A percentile compares a stretch with the other conserved stretches of the same genome.
Evolutionary conservation across 2,329 filamentous ascomycete species (phyloP).

Genomic region (Fusarium xylarioides): DNA sequence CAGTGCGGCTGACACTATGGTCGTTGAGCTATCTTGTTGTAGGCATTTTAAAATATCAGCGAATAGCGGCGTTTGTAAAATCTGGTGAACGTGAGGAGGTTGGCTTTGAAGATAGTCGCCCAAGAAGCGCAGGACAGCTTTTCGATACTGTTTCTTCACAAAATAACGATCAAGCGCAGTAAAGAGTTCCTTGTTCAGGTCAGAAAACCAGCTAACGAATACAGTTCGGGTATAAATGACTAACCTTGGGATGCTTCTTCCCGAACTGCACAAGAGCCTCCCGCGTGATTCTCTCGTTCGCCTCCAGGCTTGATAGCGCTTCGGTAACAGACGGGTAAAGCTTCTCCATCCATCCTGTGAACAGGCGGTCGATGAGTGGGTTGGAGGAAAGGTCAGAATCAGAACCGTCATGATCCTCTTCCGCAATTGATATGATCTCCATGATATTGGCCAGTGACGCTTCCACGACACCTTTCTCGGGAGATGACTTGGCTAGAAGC

Average conservation of each 20-base stretch:
- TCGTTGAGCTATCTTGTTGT: conserved; percentile 80
- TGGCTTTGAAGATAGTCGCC: conserved; percentile 78
- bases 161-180: conserved; percentile 72
- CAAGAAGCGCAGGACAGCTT: conserved; percentile 71
- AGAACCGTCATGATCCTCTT: conserved; percentile 59
- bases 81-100: conserved; percentile 80
- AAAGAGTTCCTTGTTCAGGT: conserved; percentile 67
- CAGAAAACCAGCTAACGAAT: not conserved
- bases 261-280: conserved; percentile 68
- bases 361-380: conserved; percentile 65
- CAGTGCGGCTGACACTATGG: conserved; percentile 77
- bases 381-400: conserved; percentile 54
- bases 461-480: conserved; percentile 69
- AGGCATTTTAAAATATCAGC: conserved; percentile 76
- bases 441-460: conserved; percentile 73
- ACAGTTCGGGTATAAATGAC: not conserved
- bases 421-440: conserved; percentile 70
- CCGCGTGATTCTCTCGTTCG: conserved; percentile 61
- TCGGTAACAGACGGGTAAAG: conserved; percentile 50
- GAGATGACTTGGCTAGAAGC: conserved; percentile 59
- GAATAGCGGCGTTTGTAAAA: conserved; percentile 77
- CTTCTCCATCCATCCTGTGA: conserved; percentile 66
- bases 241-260: conserved; percentile 70
- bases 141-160: conserved; percentile 69
- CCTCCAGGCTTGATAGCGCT: conserved; percentile 50